These are phyloP conservation scores for Aspergillus olivimuriae DNA, from an alignment of 495 filamentous ascomycete genomes.

Conservation along the genomic window DNA sequence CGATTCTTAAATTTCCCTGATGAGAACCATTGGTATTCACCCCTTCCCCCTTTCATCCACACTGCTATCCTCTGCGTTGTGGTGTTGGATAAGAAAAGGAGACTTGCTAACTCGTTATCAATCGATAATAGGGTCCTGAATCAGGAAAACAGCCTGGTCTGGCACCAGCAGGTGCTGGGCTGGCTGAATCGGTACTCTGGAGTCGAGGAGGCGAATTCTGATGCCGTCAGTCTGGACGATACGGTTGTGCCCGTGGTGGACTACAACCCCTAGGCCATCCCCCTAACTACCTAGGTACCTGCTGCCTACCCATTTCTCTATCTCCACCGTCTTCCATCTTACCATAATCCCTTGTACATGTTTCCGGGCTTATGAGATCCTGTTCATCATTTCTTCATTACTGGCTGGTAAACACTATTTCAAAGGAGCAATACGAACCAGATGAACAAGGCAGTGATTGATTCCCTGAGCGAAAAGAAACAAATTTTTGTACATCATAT, in stretches of 20 bases:
- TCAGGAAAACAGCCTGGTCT: slow-evolving; percentile 40
- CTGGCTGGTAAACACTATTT: no score
- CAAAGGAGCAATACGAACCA: no score
- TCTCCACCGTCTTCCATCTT: no score
- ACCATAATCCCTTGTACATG: no score
- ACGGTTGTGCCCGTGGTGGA: slow-evolving; percentile 28
- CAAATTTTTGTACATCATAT: slow-evolving; percentile 7
- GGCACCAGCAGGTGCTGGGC: slow-evolving; percentile 43
- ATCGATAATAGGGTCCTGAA: slow-evolving; percentile 22
- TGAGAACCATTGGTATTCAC: slow-evolving; percentile 46
- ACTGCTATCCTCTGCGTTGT: neutral
- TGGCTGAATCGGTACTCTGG: slow-evolving; percentile 43
- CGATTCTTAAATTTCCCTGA: slow-evolving; percentile 47
- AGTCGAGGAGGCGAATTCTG: slow-evolving; percentile 17
- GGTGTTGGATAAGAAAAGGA: neutral
- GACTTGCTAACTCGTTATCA: neutral
- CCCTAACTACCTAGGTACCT: no score
- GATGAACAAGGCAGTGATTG: no score
- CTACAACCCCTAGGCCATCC: slow-evolving; percentile 21
- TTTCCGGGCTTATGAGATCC: no score
- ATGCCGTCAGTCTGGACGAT: slow-evolving; percentile 30
- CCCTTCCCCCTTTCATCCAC: neutral
- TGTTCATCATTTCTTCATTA: neutral
- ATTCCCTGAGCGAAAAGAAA: neutral
- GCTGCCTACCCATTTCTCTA: no score